Evolutionary conservation across 352 stramenopile species (phyloP), one percentile per base, ranked within the genome.

Genomic region (Globisporangium apiculatum): DNA sequence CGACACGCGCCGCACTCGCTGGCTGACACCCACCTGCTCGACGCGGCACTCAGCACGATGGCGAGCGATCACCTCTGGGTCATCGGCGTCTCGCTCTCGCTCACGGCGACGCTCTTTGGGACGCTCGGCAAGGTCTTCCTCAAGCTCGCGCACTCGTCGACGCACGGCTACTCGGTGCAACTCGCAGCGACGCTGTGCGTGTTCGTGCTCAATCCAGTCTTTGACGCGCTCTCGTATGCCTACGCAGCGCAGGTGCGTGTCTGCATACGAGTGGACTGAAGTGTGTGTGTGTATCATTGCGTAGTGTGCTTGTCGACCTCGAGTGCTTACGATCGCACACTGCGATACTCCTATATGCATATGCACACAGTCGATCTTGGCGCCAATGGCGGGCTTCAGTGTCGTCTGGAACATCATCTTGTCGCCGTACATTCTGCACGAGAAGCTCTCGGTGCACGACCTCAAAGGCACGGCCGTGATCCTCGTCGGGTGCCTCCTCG

Each of bases 371-470:
- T 92, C 82, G 18, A 91, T 94, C 52, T 69, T 94, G 45, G 84
- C 84, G 17, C 84, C 84, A 2, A 94, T 94, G 84, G 82, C 84
- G 3, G 84, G 84, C 48, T 94, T 89, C 64, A 94, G 84, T 53
- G 84, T 94, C 48, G 82, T 94, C 48, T 94, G 84, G 84, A 94
- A 94, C 56, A 92, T 94, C 53, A 67, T 94, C 17, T 62, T 94
- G 12, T 82, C 84, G 52, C 84, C 84, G 5, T 94, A 89, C 60
- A 67, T 94, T 35, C 74, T 94, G 9, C 72, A 87, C 36, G 84
- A 94, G 64, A 79, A 85, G 58, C 62, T 94, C 24, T 92, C 82
- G 9, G 72, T 72, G 17, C 73, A 90, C 45, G 84, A 92, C 41
- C 31, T 94, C 49, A 73, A 83, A 60, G 84, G 80, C 24, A 86